Evolutionary conservation across 2,329 filamentous ascomycete species (phyloP).

Genomic region (Aspergillus terreus): DNA sequence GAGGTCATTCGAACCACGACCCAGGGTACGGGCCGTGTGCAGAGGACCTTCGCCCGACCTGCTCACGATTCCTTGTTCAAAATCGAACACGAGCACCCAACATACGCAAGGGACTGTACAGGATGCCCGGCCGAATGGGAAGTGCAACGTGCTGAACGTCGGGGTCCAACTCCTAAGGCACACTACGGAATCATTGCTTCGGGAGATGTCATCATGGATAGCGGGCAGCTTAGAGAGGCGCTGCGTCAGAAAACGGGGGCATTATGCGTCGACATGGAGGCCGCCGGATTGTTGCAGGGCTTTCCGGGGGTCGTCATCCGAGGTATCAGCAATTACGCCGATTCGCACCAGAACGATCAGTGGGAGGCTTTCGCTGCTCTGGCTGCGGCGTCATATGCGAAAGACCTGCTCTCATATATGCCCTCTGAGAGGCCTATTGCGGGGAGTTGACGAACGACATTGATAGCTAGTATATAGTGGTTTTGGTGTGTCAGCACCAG

Average conservation of each 20-base stretch:
- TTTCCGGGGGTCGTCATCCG: slow-evolving; percentile 10
- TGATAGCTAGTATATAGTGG: too few species aligned
- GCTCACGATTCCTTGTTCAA: slow-evolving; percentile 10
- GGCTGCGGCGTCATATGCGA: slow-evolving; percentile 14
- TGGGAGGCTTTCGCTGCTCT: slow-evolving; percentile 16
- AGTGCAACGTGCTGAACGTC: slow-evolving; percentile 7
- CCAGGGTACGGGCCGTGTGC: too few species aligned
- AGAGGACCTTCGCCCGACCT: slow-evolving; percentile 4
- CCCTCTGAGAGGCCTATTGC: background rate
- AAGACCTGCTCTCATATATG: slow-evolving; percentile 13
- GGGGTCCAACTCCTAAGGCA: slow-evolving; percentile 4
- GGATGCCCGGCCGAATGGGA: slow-evolving; percentile 9
- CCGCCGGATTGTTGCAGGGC: slow-evolving; percentile 6
- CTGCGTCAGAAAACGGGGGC: slow-evolving; percentile 3
- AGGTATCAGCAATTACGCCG: slow-evolving; percentile 14
- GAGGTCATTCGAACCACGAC: too few species aligned
- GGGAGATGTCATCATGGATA: slow-evolving; percentile 13
- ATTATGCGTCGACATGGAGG: slow-evolving; percentile 13
- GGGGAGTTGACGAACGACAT: too few species aligned
- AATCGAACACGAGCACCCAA: slow-evolving; percentile 4
- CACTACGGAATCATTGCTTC: slow-evolving; percentile 19
- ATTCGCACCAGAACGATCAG: slow-evolving; percentile 3
- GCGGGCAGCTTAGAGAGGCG: slow-evolving; percentile 9
- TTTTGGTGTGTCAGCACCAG: too few species aligned
- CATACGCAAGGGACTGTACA: slow-evolving; percentile 3